A percentile compares a stretch with the other conserved stretches of the same genome.
Evolutionary conservation across 2,329 filamentous ascomycete genomes (phyloP).

Genomic region (Aspergillus sp.): DNA sequence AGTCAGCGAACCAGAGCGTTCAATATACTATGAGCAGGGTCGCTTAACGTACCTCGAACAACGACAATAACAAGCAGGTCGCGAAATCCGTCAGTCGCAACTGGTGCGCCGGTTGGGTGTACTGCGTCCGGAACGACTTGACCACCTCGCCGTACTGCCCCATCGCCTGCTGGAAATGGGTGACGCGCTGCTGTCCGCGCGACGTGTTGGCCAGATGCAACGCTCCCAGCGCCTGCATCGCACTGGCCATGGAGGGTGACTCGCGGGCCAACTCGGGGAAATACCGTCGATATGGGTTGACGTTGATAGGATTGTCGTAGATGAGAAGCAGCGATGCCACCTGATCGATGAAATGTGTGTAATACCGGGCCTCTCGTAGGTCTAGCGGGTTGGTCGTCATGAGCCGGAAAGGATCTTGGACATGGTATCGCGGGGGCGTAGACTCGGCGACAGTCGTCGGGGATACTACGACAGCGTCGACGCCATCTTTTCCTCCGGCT

Average conservation of each 20-base stretch:
- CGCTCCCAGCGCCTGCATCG: slow-evolving; percentile 35
- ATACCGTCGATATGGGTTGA: slow-evolving; percentile 28
- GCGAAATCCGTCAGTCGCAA: slow-evolving; percentile 25
- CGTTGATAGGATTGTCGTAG: slow-evolving; percentile 29
- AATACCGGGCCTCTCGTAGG: slow-evolving; percentile 25
- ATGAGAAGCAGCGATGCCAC: slow-evolving; percentile 28
- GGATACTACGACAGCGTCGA: slow-evolving; percentile 19
- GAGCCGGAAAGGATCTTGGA: slow-evolving; percentile 18
- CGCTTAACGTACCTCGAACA: slow-evolving; percentile 24
- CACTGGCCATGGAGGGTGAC: slow-evolving; percentile 27
- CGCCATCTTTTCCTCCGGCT: slow-evolving; percentile 1
- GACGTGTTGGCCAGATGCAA: slow-evolving; percentile 36
- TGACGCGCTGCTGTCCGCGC: slow-evolving; percentile 20
- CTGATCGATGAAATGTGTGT: slow-evolving; percentile 27
- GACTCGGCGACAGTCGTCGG: slow-evolving; percentile 15
- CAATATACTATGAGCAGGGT: neutral
- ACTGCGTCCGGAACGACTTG: slow-evolving; percentile 22
- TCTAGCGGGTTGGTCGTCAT: slow-evolving; percentile 16
- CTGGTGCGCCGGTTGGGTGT: slow-evolving; percentile 17
- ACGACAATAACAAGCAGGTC: slow-evolving; percentile 26
- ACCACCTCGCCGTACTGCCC: slow-evolving; percentile 32
- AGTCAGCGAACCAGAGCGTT: slow-evolving; percentile 1
- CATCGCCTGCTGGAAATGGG: slow-evolving; percentile 33
- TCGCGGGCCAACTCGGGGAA: slow-evolving; percentile 28
- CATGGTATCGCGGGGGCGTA: slow-evolving; percentile 15